Evolutionary conservation across 140 eudicot species (phyloP).

Genomic region (Anethum foeniculum): DNA sequence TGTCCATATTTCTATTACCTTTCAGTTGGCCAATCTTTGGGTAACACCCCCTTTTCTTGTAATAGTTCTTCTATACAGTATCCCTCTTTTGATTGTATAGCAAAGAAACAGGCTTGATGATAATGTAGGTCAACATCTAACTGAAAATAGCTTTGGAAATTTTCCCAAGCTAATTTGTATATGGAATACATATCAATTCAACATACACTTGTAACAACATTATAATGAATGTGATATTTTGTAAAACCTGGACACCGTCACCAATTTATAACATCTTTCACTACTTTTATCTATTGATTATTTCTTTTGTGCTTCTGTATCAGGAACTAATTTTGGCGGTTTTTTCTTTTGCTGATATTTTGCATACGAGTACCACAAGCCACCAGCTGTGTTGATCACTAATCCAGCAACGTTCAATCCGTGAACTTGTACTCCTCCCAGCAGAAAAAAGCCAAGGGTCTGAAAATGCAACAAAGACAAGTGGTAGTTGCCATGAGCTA

Average conservation of each 20-base stretch:
- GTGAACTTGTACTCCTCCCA: constrained; percentile 91
- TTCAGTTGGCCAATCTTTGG: background rate
- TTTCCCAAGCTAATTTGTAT: background rate
- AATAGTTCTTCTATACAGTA: too few relatives aligned
- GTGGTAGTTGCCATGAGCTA: background rate
- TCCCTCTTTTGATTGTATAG: background rate
- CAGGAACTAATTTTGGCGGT: constrained; percentile 27
- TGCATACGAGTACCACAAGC: constrained; percentile 87
- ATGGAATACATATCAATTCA: background rate
- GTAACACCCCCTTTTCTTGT: background rate
- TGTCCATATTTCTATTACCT: background rate
- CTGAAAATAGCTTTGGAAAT: background rate
- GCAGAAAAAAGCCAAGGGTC: constrained; percentile 80
- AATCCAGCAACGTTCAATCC: constrained; percentile 73
- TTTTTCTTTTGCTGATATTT: constrained; percentile 72
- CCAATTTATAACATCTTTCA: background rate
- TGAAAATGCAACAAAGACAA: constrained; percentile 14
- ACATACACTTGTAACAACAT: background rate
- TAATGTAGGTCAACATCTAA: background rate
- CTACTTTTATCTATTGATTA: constrained; percentile 19
- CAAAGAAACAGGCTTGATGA: background rate
- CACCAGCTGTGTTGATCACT: constrained; percentile 89
- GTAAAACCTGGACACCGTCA: background rate
- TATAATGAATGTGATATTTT: background rate
- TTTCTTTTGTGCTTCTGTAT: constrained; percentile 28